phyloP scores from a whole-genome alignment of 495 filamentous ascomycete species.

The Trichoderma erinaceum region DNA sequence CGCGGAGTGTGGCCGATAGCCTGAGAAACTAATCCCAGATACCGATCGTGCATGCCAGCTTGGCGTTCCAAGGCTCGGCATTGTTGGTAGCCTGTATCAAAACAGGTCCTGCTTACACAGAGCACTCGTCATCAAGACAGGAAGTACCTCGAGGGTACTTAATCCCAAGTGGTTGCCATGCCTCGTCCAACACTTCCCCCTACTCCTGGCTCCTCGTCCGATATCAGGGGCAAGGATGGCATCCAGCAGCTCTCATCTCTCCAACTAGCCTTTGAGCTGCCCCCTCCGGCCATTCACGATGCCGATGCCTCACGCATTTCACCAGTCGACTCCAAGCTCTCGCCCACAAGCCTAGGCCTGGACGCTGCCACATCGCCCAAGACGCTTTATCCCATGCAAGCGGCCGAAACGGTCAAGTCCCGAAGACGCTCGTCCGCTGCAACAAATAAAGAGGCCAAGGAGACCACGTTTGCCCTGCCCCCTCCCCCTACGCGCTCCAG shows the following conservation, averaged over 20 bases:
- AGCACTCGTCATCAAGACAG: background rate
- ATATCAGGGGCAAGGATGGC: slow-evolving; percentile 72
- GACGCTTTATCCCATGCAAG: slow-evolving; percentile 47
- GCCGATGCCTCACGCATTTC: slow-evolving; percentile 19
- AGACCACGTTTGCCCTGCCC: slow-evolving; percentile 63
- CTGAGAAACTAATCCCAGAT: background rate
- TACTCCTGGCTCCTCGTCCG: slow-evolving; percentile 78
- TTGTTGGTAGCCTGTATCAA: background rate
- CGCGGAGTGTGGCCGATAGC: background rate
- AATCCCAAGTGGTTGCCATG: slow-evolving; percentile 46
- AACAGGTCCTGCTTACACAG: background rate
- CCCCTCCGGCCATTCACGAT: slow-evolving; percentile 66
- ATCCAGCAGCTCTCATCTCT: slow-evolving; percentile 45
- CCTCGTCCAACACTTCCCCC: slow-evolving; percentile 66
- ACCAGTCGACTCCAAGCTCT: slow-evolving; percentile 20
- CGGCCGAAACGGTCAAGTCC: slow-evolving; percentile 50
- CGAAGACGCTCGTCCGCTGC: slow-evolving; percentile 50
- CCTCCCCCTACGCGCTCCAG: slow-evolving; percentile 87
- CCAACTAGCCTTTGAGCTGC: slow-evolving; percentile 62
- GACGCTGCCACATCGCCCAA: slow-evolving; percentile 38
- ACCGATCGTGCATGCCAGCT: background rate
- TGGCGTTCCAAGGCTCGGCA: background rate
- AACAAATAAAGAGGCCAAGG: slow-evolving; percentile 48
- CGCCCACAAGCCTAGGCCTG: slow-evolving; percentile 31
- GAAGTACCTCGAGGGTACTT: background rate